Conservation (phyloP, 2,329 filamentous ascomycete species). For the Bipolaris gigantea region DNA sequence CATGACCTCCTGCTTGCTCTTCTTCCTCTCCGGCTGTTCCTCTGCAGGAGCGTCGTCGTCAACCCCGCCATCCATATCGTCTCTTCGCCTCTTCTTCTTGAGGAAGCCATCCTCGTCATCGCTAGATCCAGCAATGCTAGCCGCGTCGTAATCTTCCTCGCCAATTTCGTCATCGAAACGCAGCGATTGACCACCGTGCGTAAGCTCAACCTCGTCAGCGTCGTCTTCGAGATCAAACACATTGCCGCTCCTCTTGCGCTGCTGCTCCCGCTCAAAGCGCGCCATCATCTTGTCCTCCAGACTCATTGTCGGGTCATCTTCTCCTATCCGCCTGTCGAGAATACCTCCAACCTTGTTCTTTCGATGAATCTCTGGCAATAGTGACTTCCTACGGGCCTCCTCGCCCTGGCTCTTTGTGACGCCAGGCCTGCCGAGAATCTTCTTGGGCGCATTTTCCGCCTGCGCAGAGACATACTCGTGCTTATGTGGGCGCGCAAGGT, state of each 20-base stretch:
- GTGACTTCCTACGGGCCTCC: constrained; percentile 79
- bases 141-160: constrained; percentile 77
- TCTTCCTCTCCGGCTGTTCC: constrained; percentile 77
- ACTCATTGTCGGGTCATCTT: constrained; percentile 91
- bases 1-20: constrained; percentile 96
- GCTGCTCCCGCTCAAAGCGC: constrained; percentile 86
- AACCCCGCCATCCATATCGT: constrained; percentile 52
- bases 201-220: constrained; percentile 69
- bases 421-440: constrained; percentile 72
- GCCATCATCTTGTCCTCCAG: constrained; percentile 91
- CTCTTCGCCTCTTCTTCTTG: constrained; percentile 49
- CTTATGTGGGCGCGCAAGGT: constrained; percentile 74
- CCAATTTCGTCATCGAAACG: constrained; percentile 59
- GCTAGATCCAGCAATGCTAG: constrained; percentile 62
- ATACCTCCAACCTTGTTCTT: constrained; percentile 92
- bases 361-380: constrained; percentile 86
- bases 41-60: constrained; percentile 43
- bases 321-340: constrained; percentile 89
- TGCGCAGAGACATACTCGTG: constrained; percentile 77
- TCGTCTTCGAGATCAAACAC: constrained; percentile 91
- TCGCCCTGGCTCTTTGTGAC: constrained; percentile 85
- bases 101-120: constrained; percentile 46
- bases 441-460: constrained; percentile 53
- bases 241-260: constrained; percentile 74
- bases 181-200: constrained; percentile 79